Conservation (phyloP, 192 early-diverging fungal genomes). For the Gonapodya prolifera region DNA sequence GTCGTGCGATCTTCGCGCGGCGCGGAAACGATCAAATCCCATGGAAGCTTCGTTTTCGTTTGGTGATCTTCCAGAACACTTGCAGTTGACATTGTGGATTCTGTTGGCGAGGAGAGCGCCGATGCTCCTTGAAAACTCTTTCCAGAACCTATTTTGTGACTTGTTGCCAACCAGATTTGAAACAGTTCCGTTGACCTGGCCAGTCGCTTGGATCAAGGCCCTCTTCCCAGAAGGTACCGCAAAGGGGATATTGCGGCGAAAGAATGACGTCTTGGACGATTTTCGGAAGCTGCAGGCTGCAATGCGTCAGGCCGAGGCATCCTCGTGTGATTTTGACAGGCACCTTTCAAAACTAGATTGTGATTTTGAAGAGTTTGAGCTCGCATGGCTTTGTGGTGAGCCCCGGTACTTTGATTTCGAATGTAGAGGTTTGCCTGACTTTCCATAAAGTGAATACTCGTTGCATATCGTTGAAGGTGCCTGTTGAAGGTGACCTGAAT, state of each 20-base stretch:
- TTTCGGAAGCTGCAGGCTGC: no score
- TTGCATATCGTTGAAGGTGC: slow-evolving; percentile 19
- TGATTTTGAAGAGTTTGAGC: slow-evolving; percentile 9
- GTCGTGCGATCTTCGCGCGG: not conserved
- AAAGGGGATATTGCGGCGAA: no score
- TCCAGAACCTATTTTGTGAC: not conserved
- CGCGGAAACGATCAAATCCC: no score
- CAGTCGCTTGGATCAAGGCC: not conserved
- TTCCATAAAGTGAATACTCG: slow-evolving; percentile 18
- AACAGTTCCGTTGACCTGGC: not conserved
- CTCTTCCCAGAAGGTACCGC: not conserved
- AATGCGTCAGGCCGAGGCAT: no score
- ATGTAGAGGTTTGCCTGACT: not conserved
- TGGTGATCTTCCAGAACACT: not conserved
- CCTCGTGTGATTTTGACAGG: not conserved
- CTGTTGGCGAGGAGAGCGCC: not conserved
- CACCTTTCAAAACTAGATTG: not conserved
- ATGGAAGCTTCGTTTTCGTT: not conserved
- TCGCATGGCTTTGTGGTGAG: slow-evolving; percentile 16
- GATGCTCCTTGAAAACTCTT: not conserved
- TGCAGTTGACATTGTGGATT: not conserved
- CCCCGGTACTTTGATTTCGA: not conserved
- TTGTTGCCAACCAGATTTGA: not conserved
- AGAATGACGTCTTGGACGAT: no score
- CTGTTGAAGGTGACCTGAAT: not conserved